Evolutionary conservation across 1,284 basidiomycete species (phyloP).

Genomic region (Apiotrichum mycotoxinovorans): DNA sequence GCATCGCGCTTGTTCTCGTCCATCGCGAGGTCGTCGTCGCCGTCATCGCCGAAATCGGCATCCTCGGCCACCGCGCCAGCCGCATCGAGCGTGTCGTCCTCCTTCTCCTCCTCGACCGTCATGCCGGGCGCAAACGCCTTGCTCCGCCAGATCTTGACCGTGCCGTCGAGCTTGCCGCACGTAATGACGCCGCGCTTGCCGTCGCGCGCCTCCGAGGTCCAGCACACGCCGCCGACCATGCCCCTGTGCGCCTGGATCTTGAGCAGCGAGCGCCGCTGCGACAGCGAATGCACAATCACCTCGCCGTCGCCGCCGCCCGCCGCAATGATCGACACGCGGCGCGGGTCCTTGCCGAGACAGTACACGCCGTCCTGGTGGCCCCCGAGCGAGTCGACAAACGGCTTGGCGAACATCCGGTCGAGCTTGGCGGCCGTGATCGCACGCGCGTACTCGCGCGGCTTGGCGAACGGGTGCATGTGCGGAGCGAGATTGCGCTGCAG

Average conservation of each 20-base stretch:
- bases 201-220: conserved; percentile 47
- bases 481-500: conserved; percentile 90
- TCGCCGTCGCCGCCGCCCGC: conserved; percentile 96
- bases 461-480: conserved; percentile 87
- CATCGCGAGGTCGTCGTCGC: conserved; percentile 45
- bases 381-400: conserved; percentile 84
- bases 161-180: conserved; percentile 80
- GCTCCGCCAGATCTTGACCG: conserved; percentile 83
- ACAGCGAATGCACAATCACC: conserved; percentile 83
- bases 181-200: conserved; percentile 70
- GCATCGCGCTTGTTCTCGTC: conserved; percentile 42
- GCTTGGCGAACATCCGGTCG: conserved; percentile 94
- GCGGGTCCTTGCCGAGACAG: conserved; percentile 72
- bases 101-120: conserved; percentile 43
- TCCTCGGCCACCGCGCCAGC: conserved; percentile 45
- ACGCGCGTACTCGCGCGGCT: conserved; percentile 86
- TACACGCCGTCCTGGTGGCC: conserved; percentile 97
- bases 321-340: conserved; percentile 74
- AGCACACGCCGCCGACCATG: conserved; percentile 71
- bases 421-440: conserved; percentile 95
- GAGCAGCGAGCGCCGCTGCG: conserved; percentile 63
- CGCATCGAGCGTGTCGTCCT: conserved; percentile 37
- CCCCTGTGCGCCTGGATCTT: conserved; percentile 82
- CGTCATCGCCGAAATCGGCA: conserved; percentile 37
- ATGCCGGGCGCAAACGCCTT: conserved; percentile 44